Percentiles rank a stretch among this genome's conserved stretches.
Evolutionary conservation across 2,329 filamentous ascomycete genomes (phyloP).

Genomic region (Colletotrichum plurivorum): DNA sequence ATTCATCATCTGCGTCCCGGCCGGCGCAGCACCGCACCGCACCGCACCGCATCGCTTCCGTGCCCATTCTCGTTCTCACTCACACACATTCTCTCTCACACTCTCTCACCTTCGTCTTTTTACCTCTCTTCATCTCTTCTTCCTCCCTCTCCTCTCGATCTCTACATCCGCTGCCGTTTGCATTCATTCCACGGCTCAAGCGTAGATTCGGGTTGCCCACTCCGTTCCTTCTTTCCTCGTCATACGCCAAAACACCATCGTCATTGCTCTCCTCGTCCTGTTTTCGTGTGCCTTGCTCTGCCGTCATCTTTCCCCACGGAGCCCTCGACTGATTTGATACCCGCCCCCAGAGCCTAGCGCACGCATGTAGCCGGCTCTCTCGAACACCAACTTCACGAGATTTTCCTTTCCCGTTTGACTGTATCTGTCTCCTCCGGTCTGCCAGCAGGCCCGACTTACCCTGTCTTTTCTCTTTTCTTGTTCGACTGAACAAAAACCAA

Average conservation of each 20-base stretch:
- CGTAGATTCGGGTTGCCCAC: conserved; percentile 26
- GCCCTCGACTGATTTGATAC: conserved; percentile 4
- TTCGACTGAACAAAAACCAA: not conserved
- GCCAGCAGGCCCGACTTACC: conserved; percentile 2
- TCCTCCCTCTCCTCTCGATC: conserved; percentile 13
- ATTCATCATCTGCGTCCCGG: conserved; percentile 31
- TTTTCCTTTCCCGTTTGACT: not conserved
- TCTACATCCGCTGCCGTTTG: conserved; percentile 15
- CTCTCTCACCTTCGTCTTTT: not conserved
- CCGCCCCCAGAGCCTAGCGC: not conserved
- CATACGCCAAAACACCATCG: conserved; percentile 24
- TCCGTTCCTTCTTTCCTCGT: conserved; percentile 20
- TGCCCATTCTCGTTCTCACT: conserved; percentile 7
- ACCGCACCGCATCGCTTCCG: not conserved
- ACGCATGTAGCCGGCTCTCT: not conserved
- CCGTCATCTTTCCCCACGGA: not conserved
- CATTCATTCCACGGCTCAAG: conserved; percentile 37
- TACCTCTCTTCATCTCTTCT: conserved; percentile 14
- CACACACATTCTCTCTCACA: conserved; percentile 15
- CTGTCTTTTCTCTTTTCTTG: not conserved
- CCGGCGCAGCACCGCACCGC: not conserved
- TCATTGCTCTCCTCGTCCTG: not conserved
- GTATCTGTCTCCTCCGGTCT: conserved; percentile 6
- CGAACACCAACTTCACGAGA: not conserved
- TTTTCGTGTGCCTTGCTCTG: conserved; percentile 5